Percentiles rank a stretch among this genome's conserved stretches.
Conservation (phyloP, 2,329 filamentous ascomycete species). For the Fonsecaea multimorphosa region DNA sequence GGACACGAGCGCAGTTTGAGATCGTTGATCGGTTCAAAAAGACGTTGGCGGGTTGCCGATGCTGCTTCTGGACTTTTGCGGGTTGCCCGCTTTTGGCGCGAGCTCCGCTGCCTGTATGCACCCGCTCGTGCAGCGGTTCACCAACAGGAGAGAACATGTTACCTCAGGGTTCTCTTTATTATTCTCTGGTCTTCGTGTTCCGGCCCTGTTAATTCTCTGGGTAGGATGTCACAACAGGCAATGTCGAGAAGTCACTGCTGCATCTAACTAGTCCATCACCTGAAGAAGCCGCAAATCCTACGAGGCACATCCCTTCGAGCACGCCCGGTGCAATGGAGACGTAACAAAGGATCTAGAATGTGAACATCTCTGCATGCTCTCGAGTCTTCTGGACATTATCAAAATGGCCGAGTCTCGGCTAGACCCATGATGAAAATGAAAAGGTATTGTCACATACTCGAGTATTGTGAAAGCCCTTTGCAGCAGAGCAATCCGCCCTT, state of each 20-base stretch:
- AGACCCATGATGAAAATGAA: not conserved
- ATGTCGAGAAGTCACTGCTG: not conserved
- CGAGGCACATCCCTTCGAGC: not conserved
- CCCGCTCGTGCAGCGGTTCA: no score
- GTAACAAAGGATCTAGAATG: not conserved
- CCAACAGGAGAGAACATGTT: not conserved
- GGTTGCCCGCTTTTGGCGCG: not conserved
- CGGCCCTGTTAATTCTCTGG: not conserved
- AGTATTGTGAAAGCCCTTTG: not conserved
- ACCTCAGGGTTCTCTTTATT: not conserved
- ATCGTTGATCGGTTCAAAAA: conserved; percentile 13
- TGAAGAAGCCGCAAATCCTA: not conserved
- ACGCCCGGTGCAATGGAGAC: not conserved
- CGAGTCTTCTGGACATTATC: not conserved
- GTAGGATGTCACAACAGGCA: not conserved
- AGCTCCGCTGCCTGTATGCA: not conserved
- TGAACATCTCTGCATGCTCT: not conserved
- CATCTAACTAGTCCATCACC: not conserved
- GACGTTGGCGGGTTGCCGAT: conserved; percentile 7
- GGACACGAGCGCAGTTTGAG: conserved; percentile 16
- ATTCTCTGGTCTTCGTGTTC: not conserved
- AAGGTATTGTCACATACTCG: not conserved
- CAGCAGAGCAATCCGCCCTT: not conserved
- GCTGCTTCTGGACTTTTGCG: conserved; percentile 14
- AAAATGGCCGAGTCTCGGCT: not conserved